Percentiles rank a stretch among this genome's conserved stretches.
Conservation (phyloP, 352 stramenopile species). For the Bremia lactucae region DNA sequence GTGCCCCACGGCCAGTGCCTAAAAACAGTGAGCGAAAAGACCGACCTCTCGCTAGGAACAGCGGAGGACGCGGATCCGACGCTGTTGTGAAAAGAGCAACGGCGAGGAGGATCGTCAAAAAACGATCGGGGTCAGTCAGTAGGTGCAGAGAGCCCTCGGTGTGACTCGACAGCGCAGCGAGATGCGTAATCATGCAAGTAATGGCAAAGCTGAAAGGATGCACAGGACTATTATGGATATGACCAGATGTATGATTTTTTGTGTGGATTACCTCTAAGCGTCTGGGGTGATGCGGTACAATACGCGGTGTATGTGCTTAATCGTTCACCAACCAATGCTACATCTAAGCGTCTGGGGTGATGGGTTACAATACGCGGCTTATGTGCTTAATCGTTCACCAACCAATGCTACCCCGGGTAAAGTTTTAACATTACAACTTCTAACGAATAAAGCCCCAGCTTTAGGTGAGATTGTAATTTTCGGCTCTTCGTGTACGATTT, state of each 20-base stretch:
- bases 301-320: slow-evolving; percentile 23
- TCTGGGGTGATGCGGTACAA: slow-evolving; percentile 6
- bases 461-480: slow-evolving; percentile 8
- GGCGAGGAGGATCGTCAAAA: too few species aligned
- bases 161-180: background rate
- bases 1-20: too few species aligned
- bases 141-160: background rate
- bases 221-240: background rate
- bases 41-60: too few species aligned
- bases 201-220: too few species aligned
- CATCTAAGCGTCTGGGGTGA: too few species aligned
- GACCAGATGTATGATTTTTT: background rate
- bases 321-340: slow-evolving; percentile 8
- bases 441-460: slow-evolving; percentile 1
- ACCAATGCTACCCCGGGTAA: slow-evolving; percentile 7
- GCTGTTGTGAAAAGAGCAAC: too few species aligned
- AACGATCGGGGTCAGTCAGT: too few species aligned
- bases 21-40: too few species aligned
- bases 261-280: background rate
- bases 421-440: slow-evolving; percentile 4
- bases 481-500: slow-evolving; percentile 3
- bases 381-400: slow-evolving; percentile 17
- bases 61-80: too few species aligned
- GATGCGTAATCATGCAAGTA: background rate
- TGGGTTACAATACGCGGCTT: slow-evolving; percentile 14